Base-by-base conservation (phyloP, 441 rosid species). In the Erodium chrysanthum region DNA sequence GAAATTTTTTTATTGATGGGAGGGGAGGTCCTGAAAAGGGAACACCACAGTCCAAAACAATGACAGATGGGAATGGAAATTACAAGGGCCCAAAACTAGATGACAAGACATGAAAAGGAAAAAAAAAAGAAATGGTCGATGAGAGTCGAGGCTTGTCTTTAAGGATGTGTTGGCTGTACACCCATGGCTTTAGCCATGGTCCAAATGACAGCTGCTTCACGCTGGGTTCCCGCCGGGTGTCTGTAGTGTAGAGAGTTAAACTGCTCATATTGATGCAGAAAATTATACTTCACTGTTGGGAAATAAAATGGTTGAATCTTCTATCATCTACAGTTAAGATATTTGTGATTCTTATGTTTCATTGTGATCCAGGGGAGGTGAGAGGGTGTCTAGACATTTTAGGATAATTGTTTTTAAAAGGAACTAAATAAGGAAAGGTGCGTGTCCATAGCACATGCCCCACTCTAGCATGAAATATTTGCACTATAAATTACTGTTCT, bases 261-360 rank as follows among this genome's bases (percentile, higher is more conserved):
- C 56, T 48, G 56, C 20, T n/a, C 20, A 42, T 15, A 14, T 48
- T 48, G 56, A 48, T 15, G 21, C 20, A 48, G 56, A 48, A n/a
- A 48, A 5, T 15, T 48, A 48, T 3, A n/a, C 12, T 48, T 48
- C 20, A 48, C 21, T 15, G 14, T 4, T n/a, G 20, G 56, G 56
- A 46, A 48, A 48, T 48, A 48, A 48, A n/a, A 48, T 48, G 56
- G 18, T 48, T 48, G 56, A 48, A 48, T 48, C 56, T n/a, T 48
- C 20, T 15, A 31, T 48, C 2, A n/a, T 48, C 6, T 48, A 48
- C 56, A n/a, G 56, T 48, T 48, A 14, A 48, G 56, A 48, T 9
- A 48, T 48, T 48, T n/a, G 10, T 11, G 52, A 14, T 12, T 46
- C 5, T 46, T 3, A 11, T n/a, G 17, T 46, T 46, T 46, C 52